phyloP scores from a whole-genome alignment of 2,329 filamentous ascomycete species.

The Colletotrichum musae region DNA sequence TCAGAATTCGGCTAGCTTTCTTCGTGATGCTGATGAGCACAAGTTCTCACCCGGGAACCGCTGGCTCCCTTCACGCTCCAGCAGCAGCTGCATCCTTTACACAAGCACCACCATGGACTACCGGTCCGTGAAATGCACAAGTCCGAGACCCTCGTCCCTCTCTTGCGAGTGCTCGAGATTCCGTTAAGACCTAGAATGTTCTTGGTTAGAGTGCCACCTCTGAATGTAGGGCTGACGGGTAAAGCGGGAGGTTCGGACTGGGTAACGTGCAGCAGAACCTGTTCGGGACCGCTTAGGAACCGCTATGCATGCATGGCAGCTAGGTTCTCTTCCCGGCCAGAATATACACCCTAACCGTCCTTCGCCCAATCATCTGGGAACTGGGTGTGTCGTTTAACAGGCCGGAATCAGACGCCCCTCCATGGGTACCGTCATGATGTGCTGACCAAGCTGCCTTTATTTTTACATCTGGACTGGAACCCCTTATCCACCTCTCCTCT shows the following conservation, averaged over 20 bases:
- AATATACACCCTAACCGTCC: constrained; percentile 19
- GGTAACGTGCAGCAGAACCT: constrained; percentile 14
- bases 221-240: constrained; percentile 12
- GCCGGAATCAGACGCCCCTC: constrained; percentile 16
- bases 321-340: constrained; percentile 2
- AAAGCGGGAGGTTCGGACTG: constrained; percentile 16
- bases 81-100: too few relatives aligned
- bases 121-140: too few relatives aligned
- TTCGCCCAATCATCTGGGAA: constrained; percentile 31
- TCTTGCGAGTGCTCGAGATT: not conserved
- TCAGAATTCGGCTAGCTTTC: too few relatives aligned
- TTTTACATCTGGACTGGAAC: constrained; percentile 15
- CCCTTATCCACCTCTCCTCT: constrained; percentile 1
- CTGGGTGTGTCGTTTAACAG: constrained; percentile 3
- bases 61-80: too few relatives aligned
- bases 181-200: not conserved
- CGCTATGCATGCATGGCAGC: constrained; percentile 17
- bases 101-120: too few relatives aligned
- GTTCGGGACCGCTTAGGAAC: constrained; percentile 2
- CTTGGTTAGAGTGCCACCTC: not conserved
- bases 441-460: constrained; percentile 41
- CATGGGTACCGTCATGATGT: constrained; percentile 10
- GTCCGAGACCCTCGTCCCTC: not conserved
- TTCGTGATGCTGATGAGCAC: too few relatives aligned
- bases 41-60: too few relatives aligned